phyloP scores from a whole-genome alignment of 1,284 basidiomycete genomes.

The Cryptococcus jaspeensis region DNA sequence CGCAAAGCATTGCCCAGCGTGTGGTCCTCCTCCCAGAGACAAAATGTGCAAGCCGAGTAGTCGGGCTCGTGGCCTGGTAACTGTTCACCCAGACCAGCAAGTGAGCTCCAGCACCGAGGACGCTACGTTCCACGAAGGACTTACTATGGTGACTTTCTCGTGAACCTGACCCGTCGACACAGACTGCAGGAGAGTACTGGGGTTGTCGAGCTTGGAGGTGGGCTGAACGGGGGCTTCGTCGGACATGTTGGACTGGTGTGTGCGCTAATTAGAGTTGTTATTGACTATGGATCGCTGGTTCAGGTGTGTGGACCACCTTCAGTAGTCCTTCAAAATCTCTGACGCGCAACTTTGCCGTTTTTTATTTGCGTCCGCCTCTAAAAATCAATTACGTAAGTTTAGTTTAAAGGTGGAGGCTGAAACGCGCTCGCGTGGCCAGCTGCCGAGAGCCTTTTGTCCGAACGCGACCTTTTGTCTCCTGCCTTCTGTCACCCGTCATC shows the following conservation, averaged over 20 bases:
- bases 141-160: constrained; percentile 50
- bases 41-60: constrained; percentile 86
- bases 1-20: constrained; percentile 91
- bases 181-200: constrained; percentile 40
- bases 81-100: constrained; percentile 31
- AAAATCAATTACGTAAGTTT: too few relatives aligned
- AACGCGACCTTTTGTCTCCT: too few relatives aligned
- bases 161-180: constrained; percentile 27
- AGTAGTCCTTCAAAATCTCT: neutral
- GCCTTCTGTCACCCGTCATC: too few relatives aligned
- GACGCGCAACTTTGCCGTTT: too few relatives aligned
- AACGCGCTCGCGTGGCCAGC: too few relatives aligned
- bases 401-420: too few relatives aligned
- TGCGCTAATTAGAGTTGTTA: neutral
- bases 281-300: neutral
- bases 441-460: too few relatives aligned
- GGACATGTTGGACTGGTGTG: constrained; percentile 13
- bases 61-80: constrained; percentile 72
- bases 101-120: neutral
- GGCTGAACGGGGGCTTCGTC: constrained; percentile 17
- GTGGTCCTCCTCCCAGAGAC: constrained; percentile 89
- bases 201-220: constrained; percentile 39
- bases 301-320: neutral
- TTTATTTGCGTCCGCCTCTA: too few relatives aligned
- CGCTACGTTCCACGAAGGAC: constrained; percentile 10